Evolutionary conservation across 345 rosid genomes (phyloP).

Genomic region (Acer yangbiense): DNA sequence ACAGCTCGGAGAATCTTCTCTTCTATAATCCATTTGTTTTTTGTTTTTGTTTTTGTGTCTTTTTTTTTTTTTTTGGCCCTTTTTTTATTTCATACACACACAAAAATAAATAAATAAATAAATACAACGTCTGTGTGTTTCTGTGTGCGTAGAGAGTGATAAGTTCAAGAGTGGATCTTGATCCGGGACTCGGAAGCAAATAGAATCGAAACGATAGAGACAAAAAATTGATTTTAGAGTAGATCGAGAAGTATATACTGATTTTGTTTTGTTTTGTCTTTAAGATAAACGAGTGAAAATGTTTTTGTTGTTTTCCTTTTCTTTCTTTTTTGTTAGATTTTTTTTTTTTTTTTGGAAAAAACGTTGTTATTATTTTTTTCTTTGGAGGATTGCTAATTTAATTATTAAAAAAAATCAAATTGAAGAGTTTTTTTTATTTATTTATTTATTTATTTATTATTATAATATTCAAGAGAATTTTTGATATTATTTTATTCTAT

Average conservation of each 20-base stretch:
- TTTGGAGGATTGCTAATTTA: too few species aligned
- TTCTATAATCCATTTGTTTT: not conserved
- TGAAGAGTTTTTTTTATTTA: too few species aligned
- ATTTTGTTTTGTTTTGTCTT: too few species aligned
- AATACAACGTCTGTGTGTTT: not conserved
- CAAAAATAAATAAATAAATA: too few species aligned
- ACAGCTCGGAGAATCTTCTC: not conserved
- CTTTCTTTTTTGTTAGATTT: too few species aligned
- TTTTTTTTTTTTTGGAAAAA: too few species aligned
- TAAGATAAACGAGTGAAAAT: not conserved
- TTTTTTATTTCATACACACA: not conserved
- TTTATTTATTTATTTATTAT: too few species aligned
- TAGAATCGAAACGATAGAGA: not conserved
- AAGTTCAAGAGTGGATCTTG: not conserved
- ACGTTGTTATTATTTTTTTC: too few species aligned
- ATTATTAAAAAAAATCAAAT: too few species aligned
- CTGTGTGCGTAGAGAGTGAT: not conserved
- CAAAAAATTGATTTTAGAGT: not conserved
- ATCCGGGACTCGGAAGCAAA: slow-evolving; percentile 2
- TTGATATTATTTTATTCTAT: too few species aligned
- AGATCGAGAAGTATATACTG: not conserved
- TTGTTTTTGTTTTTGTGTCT: not conserved
- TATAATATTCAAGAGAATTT: too few species aligned
- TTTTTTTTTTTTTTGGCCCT: not conserved
- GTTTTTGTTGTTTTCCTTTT: too few species aligned